Conservation (phyloP, 2,329 filamentous ascomycete species). For the Ophiostoma sp. region DNA sequence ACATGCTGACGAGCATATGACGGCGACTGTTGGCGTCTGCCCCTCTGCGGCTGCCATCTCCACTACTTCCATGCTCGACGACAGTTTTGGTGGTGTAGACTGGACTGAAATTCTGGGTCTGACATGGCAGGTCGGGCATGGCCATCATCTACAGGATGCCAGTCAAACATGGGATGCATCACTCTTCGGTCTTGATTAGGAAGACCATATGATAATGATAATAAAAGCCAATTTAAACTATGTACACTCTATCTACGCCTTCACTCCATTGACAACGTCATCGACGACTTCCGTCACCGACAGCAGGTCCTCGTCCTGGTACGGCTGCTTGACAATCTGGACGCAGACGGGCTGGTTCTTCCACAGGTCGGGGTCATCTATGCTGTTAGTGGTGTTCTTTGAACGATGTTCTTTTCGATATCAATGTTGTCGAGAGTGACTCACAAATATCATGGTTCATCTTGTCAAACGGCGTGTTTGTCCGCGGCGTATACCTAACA, state of each 20-base stretch:
- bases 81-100: constrained; percentile 16
- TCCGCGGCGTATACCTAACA: neutral
- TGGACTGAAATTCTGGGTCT: constrained; percentile 25
- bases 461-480: constrained; percentile 21
- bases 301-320: constrained; percentile 24
- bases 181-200: constrained; percentile 13
- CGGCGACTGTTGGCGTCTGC: neutral
- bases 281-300: constrained; percentile 19
- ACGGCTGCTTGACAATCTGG: constrained; percentile 22
- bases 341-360: constrained; percentile 19
- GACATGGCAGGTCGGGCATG: constrained; percentile 13
- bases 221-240: neutral
- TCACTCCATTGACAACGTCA: neutral
- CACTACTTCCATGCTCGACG: neutral
- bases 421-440: neutral
- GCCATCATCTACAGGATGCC: neutral
- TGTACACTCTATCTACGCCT: neutral
- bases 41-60: neutral
- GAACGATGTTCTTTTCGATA: neutral
- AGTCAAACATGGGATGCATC: constrained; percentile 19
- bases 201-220: neutral
- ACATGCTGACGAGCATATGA: neutral
- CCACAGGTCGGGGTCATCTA: constrained; percentile 23
- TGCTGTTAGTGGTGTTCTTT: neutral
- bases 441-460: constrained; percentile 22